Base-by-base conservation (phyloP, 768 basidiomycete species). In the Termitomyces sp. region DNA sequence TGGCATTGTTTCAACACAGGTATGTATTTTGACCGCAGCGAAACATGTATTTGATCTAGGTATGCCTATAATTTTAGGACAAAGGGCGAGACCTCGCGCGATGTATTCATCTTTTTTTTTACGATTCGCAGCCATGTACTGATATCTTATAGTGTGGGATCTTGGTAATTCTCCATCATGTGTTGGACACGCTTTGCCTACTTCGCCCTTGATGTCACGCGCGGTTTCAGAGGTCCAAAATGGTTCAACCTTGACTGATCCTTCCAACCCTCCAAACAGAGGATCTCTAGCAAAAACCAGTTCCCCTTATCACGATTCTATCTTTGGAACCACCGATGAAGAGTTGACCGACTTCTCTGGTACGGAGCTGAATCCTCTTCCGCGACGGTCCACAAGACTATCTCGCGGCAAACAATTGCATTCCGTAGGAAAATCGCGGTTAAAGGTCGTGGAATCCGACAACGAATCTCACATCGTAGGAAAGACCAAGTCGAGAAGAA, bases 271-370 rank as follows among this genome's bases (percentile, higher is more conserved):
- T 12, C 15, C 46, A 11, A 30, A 34, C 20, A 55, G 16, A 34
- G 20, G 24, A 50, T 16, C 54, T 18, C 45, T 13, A 39, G 11
- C 45, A 15, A 50, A 54, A 6, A 34, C 24, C 20, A 58, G 49
- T 1, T 51, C 60, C 30, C 64, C 59, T 27, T 50, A 55, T 27
- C 52, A 61, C 42, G 66, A 66, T 41, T 63, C 65, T 15, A 61
- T 65, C 41, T 67, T 67, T 33, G 67, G 66, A 37, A 58, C 61
- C 15, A 66, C 58, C 22, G 64, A 66, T 27, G 68, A 71, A 49
- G 69, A 70, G 22, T 57, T 70, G 52, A 64, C 69, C 11, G 70
- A 70, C 22, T 44, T 66, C 44, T 68, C 69, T 36, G 68, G 65
- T 22, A 24, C 4, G 30, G 68, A 66, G 42, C 4, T 33, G 22